phyloP scores from a whole-genome alignment of 306 rosid species.

The Cicer arietinum region DNA sequence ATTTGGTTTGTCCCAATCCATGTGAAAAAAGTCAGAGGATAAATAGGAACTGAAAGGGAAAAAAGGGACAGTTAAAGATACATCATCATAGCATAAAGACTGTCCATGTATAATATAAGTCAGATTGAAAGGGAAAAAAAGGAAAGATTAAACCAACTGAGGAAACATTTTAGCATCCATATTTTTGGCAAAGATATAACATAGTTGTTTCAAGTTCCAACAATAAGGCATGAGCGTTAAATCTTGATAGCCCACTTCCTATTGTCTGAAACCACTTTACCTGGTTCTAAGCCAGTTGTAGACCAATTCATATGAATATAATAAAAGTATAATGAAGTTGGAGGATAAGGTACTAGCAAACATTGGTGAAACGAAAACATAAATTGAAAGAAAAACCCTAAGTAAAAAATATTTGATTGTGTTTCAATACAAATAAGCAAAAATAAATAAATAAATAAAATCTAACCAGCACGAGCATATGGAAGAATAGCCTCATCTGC shows the following conservation, averaged over 20 bases:
- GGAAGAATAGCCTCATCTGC: conserved; percentile 99
- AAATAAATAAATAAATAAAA: not conserved
- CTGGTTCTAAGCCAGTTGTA: conserved; percentile 27
- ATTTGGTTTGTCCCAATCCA: not conserved
- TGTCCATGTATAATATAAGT: conserved; percentile 3
- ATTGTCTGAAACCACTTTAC: conserved; percentile 24
- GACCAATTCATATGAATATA: conserved; percentile 5
- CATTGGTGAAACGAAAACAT: conserved; percentile 18
- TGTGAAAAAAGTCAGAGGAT: conserved; percentile 10
- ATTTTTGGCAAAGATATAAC: conserved; percentile 27
- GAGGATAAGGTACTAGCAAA: conserved; percentile 17
- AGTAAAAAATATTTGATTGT: conserved; percentile 28
- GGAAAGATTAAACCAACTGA: not conserved
- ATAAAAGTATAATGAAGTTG: conserved; percentile 23
- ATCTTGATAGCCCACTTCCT: conserved; percentile 18
- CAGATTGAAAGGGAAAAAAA: not conserved
- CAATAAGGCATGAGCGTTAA: conserved; percentile 13
- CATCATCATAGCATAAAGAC: not conserved
- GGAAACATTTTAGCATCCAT: conserved; percentile 29
- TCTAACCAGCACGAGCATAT: conserved; percentile 69
- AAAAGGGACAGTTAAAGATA: not conserved
- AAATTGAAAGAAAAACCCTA: conserved; percentile 30
- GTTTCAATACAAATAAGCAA: conserved; percentile 31
- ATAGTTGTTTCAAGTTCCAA: conserved; percentile 6
- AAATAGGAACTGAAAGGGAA: not conserved